A percentile compares a stretch with the other conserved stretches of the same genome.
Evolutionary conservation across 108 stramenopile genomes (phyloP).

Genomic region (Hondaea fermentalgiana): DNA sequence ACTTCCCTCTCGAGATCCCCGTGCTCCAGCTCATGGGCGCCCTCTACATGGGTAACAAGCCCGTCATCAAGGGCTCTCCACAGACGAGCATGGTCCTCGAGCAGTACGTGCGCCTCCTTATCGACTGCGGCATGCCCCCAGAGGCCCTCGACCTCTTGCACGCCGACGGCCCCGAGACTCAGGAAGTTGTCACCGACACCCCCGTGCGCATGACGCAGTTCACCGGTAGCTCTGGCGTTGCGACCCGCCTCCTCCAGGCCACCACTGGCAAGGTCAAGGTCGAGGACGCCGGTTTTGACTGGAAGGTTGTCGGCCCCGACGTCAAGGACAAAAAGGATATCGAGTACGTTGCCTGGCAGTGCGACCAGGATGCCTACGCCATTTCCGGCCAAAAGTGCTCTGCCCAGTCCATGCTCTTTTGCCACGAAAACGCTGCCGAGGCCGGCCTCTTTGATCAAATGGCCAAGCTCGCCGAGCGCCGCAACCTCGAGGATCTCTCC

Average conservation of each 20-base stretch:
- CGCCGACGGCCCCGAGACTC: conserved; percentile 73
- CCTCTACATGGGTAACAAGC: conserved; percentile 96
- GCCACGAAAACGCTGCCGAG: conserved; percentile 80
- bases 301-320: conserved; percentile 92
- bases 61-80: conserved; percentile 71
- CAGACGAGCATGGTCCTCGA: conserved; percentile 87
- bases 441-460: conserved; percentile 74
- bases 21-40: conserved; percentile 92
- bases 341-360: conserved; percentile 91
- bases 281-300: conserved; percentile 97
- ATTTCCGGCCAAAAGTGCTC: conserved; percentile 93
- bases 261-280: conserved; percentile 84
- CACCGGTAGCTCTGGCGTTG: conserved; percentile 81
- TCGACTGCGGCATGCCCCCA: conserved; percentile 78
- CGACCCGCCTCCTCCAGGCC: conserved; percentile 61
- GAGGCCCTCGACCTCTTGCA: conserved; percentile 82
- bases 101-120: conserved; percentile 73
- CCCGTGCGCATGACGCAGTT: conserved; percentile 85
- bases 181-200: conserved; percentile 64
- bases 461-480: conserved; percentile 57
- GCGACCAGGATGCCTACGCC: conserved; percentile 97
- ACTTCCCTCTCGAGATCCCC: conserved; percentile 89
- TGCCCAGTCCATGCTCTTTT: conserved; percentile 86
- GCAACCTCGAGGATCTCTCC: conserved; percentile 73
- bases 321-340: conserved; percentile 52